Conservation (phyloP, 164 flowering plant species). For the Berberis vulgaris region DNA sequence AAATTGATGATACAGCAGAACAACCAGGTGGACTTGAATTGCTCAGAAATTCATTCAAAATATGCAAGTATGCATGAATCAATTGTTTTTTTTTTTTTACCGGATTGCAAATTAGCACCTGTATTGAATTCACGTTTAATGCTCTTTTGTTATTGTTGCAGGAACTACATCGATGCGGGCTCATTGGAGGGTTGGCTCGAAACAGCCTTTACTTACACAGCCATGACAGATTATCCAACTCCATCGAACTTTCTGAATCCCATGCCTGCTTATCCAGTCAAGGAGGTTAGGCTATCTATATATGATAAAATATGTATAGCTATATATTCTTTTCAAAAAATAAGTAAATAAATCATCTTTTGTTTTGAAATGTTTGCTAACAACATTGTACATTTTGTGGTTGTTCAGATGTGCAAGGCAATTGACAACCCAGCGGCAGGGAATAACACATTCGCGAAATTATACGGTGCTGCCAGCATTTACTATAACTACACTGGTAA, state of each 20-base stretch:
- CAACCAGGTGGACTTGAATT: slow-evolving; percentile 43
- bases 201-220: slow-evolving; percentile 53
- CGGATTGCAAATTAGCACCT: neutral
- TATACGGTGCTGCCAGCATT: slow-evolving; percentile 63
- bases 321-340: no score
- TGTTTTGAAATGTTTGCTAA: neutral
- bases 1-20: slow-evolving; percentile 47
- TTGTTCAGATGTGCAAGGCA: slow-evolving; percentile 75
- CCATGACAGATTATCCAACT: slow-evolving; percentile 92
- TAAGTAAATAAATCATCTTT: no score
- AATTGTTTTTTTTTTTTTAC: neutral
- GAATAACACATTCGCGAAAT: slow-evolving; percentile 51
- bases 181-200: slow-evolving; percentile 40
- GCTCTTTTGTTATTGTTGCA: slow-evolving; percentile 7
- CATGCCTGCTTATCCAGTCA: slow-evolving; percentile 75
- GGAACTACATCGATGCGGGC: slow-evolving; percentile 25
- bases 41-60: slow-evolving; percentile 49
- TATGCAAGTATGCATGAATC: slow-evolving; percentile 55
- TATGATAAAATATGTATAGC: no score
- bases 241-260: slow-evolving; percentile 69
- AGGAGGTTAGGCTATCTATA: slow-evolving; percentile 36
- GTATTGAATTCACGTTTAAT: neutral
- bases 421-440: slow-evolving; percentile 53
- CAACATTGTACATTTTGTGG: neutral
- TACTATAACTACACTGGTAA: slow-evolving; percentile 66